These are phyloP conservation scores for Thalassiosira hispida DNA, from an alignment of 352 stramenopile species.

Conservation along the genomic window DNA sequence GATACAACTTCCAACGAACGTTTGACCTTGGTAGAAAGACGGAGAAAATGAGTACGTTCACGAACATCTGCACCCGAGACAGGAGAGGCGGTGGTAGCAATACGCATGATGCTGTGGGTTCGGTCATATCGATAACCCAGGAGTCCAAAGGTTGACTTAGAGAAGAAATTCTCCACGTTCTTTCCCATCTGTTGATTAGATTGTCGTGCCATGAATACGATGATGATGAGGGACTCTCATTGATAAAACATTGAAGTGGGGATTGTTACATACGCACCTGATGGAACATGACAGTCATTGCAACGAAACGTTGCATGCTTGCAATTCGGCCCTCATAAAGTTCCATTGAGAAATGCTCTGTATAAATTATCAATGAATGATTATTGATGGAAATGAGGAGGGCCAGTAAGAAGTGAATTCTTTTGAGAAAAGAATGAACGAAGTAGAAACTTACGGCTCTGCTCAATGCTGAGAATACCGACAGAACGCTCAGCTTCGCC, in stretches of 20 bases:
- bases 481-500: constrained; percentile 17
- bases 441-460: constrained; percentile 18
- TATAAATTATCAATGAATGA: no score
- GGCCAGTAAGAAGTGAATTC: no score
- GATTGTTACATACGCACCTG: constrained; percentile 3
- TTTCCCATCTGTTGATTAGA: constrained; percentile 56
- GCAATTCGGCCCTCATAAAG: constrained; percentile 80
- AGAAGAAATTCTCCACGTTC: constrained; percentile 74
- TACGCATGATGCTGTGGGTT: constrained; percentile 81
- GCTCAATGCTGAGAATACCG: constrained; percentile 39
- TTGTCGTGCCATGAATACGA: not conserved
- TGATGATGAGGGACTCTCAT: not conserved
- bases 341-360: constrained; percentile 67
- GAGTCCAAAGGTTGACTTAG: constrained; percentile 68
- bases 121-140: constrained; percentile 72
- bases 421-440: constrained; percentile 26
- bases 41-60: constrained; percentile 68
- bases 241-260: not conserved
- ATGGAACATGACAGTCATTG: constrained; percentile 82
- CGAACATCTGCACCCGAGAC: constrained; percentile 75
- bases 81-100: constrained; percentile 78
- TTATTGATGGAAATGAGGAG: no score
- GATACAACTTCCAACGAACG: constrained; percentile 24
- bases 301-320: constrained; percentile 74
- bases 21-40: constrained; percentile 63